phyloP scores from a whole-genome alignment of 1,284 basidiomycete genomes.

The Naganishia albida region DNA sequence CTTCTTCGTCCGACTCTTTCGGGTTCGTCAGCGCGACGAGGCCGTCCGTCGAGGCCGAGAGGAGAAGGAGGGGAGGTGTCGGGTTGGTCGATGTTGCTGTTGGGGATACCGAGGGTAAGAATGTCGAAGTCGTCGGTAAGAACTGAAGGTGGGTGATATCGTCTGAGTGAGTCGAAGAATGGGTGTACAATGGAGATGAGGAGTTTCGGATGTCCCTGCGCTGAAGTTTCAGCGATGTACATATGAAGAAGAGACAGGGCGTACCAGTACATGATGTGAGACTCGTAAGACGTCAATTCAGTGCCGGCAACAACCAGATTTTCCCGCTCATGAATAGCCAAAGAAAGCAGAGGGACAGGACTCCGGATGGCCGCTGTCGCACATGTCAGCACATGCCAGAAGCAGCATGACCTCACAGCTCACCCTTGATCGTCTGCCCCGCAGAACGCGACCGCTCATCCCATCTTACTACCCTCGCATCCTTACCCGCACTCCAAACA shows the following conservation, averaged over 20 bases:
- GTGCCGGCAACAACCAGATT: conserved; percentile 56
- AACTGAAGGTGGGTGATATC: conserved; percentile 57
- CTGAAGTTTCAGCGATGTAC: not conserved
- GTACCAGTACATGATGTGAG: conserved; percentile 56
- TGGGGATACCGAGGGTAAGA: conserved; percentile 36
- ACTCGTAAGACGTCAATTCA: conserved; percentile 55
- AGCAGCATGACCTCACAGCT: conserved; percentile 12
- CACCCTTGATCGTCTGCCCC: conserved; percentile 48
- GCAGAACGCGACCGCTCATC: conserved; percentile 47
- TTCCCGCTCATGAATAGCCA: conserved; percentile 46
- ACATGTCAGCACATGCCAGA: not conserved
- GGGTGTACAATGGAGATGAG: conserved; percentile 50
- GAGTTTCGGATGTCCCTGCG: conserved; percentile 52
- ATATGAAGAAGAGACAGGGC: conserved; percentile 1
- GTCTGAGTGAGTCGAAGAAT: conserved; percentile 58
- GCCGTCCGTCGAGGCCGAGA: conserved; percentile 57
- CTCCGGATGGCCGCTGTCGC: conserved; percentile 47
- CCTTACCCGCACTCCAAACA: conserved; percentile 49
- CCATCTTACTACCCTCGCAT: conserved; percentile 50
- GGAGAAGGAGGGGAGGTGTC: conserved; percentile 47
- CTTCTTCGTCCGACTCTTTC: conserved; percentile 56
- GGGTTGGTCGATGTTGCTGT: conserved; percentile 25
- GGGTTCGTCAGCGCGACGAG: conserved; percentile 54
- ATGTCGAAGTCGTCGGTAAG: conserved; percentile 49
- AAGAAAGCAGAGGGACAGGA: conserved; percentile 48